Conservation (phyloP, 1,284 basidiomycete genomes). For the Ceratobasidium theobromae region DNA sequence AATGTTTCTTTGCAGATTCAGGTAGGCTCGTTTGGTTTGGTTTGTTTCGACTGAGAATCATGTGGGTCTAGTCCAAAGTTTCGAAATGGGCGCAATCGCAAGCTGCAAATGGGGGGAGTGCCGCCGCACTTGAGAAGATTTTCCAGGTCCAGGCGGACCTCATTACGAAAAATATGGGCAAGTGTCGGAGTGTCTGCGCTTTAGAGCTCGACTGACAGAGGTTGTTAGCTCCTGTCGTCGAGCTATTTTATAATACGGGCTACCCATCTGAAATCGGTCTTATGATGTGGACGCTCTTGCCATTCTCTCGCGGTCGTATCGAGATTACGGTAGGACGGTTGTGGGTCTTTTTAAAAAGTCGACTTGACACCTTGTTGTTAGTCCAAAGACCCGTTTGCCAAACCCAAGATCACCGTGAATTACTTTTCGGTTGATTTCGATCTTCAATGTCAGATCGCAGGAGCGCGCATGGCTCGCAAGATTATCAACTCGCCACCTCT, state of each 20-base stretch:
- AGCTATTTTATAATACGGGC: conserved; percentile 46
- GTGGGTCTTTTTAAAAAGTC: background rate
- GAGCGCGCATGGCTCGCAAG: conserved; percentile 50
- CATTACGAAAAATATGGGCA: conserved; percentile 52
- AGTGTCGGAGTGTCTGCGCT: background rate
- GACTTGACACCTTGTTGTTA: conserved; percentile 35
- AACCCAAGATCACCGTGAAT: conserved; percentile 52
- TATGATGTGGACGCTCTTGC: conserved; percentile 56
- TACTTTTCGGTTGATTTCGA: conserved; percentile 54
- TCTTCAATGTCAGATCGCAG: conserved; percentile 53
- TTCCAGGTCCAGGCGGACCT: conserved; percentile 49
- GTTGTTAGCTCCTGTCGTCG: conserved; percentile 55
- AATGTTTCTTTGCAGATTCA: background rate
- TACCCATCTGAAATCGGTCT: conserved; percentile 52
- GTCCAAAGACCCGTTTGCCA: conserved; percentile 51
- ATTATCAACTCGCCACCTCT: conserved; percentile 49
- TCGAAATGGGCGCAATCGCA: conserved; percentile 49
- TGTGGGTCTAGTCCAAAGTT: conserved; percentile 37
- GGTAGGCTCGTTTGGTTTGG: conserved; percentile 41
- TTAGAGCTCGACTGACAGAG: no score
- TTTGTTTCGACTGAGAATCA: conserved; percentile 40
- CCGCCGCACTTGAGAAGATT: conserved; percentile 48
- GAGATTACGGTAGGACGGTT: conserved; percentile 48
- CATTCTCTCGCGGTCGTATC: conserved; percentile 56
- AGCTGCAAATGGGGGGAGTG: conserved; percentile 45